phyloP scores from a whole-genome alignment of 768 basidiomycete genomes.

The Boletus sensibilis region DNA sequence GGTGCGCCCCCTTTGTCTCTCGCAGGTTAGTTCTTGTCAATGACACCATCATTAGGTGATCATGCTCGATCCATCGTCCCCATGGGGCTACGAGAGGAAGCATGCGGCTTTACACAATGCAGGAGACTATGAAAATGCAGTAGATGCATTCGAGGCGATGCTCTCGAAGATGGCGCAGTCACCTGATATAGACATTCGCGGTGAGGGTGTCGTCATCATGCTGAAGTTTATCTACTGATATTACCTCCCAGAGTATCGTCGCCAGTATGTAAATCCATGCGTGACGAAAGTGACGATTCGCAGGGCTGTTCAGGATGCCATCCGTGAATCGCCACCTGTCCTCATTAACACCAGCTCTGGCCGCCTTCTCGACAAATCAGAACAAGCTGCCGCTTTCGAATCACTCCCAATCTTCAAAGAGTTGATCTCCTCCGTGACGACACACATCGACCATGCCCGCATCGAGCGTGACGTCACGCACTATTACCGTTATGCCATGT shows the following conservation, averaged over 20 bases:
- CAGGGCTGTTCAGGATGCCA: background rate
- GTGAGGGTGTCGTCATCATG: background rate
- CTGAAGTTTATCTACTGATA: background rate
- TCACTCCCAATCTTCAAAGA: slow-evolving; percentile 1
- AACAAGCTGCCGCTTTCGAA: slow-evolving; percentile 8
- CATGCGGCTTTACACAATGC: slow-evolving; percentile 4
- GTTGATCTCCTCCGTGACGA: slow-evolving; percentile 14
- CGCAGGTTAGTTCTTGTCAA: background rate
- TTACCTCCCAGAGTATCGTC: background rate
- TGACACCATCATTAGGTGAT: slow-evolving; percentile 3
- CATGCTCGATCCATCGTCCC: slow-evolving; percentile 6
- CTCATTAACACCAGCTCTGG: slow-evolving; percentile 13
- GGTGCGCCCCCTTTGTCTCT: background rate
- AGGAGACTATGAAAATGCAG: background rate
- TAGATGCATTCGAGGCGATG: slow-evolving; percentile 8
- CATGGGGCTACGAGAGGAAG: slow-evolving; percentile 10
- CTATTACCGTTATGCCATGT: slow-evolving; percentile 10
- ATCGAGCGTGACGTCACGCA: slow-evolving; percentile 2
- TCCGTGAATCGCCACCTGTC: slow-evolving; percentile 2
- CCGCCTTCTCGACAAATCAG: slow-evolving; percentile 1
- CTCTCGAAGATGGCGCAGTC: slow-evolving; percentile 8
- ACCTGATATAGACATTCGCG: background rate
- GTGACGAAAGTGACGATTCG: background rate
- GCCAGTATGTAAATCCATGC: background rate
- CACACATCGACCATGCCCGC: background rate